A percentile compares a stretch with the other conserved stretches of the same genome.
Conservation (phyloP, 345 rosid genomes). For the Salix suchowensis region DNA sequence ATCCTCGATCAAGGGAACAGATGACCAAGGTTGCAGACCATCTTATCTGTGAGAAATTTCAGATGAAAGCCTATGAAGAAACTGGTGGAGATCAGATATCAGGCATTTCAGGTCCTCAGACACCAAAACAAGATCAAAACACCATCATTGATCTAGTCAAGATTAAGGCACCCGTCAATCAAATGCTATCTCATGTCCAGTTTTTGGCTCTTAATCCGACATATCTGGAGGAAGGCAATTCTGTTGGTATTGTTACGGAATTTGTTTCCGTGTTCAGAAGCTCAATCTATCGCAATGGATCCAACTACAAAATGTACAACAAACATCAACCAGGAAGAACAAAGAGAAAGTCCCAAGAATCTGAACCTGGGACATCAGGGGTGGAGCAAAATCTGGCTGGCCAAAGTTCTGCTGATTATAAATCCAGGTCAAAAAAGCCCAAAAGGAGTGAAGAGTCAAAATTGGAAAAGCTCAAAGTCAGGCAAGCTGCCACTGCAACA, state of each 20-base stretch:
- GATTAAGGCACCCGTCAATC: constrained; percentile 41
- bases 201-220: constrained; percentile 48
- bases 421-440: constrained; percentile 16
- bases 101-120: constrained; percentile 26
- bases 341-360: constrained; percentile 31
- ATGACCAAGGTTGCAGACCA: constrained; percentile 24
- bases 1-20: constrained; percentile 32
- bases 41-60: constrained; percentile 13
- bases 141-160: constrained; percentile 32
- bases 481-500: constrained; percentile 16
- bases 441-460: constrained; percentile 25
- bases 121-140: constrained; percentile 23
- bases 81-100: constrained; percentile 22
- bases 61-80: constrained; percentile 20
- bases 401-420: constrained; percentile 16
- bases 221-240: constrained; percentile 27
- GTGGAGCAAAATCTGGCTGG: constrained; percentile 26
- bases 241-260: constrained; percentile 40
- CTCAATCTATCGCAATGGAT: constrained; percentile 42
- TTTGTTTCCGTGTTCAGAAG: constrained; percentile 62
- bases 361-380: constrained; percentile 12
- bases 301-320: constrained; percentile 25
- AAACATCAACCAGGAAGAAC: constrained; percentile 27
- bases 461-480: constrained; percentile 6
- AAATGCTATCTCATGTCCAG: constrained; percentile 44